Evolutionary conservation across 2,329 filamentous ascomycete species (phyloP), one percentile per base, ranked within the genome.

Genomic region (Nigrospora sphaerica): DNA sequence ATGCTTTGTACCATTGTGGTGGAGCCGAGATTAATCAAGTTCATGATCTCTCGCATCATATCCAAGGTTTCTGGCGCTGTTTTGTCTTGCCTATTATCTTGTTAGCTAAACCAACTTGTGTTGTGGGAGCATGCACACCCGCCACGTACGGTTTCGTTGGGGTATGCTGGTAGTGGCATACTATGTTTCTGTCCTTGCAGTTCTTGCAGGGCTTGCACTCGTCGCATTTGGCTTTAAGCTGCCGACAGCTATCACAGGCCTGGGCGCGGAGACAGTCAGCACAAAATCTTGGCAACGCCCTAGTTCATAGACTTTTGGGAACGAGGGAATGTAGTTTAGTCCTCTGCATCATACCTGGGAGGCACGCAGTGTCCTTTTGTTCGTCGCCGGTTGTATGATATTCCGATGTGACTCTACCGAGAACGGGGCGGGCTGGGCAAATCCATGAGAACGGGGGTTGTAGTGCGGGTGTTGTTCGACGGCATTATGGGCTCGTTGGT

Each of bases 241-340:
- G 79, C 48, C 90, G 83, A 66, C 90, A 95, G 64, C 85, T 88
- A 59, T 95, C 90, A 66, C 93, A 98, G 34, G 93, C 93, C 84
- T 95, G 57, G 38, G 19, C 19, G 7, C 19, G 19, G 19, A 7
- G 31, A 28, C 19, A 23, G 19, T 23, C 19, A 23, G 19, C 19
- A 23, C 19, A 23, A 23, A 23, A 23, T 7, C 19, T 23, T 7
- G 19, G 7, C 4, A 7, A 7, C 19, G 19, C 19, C 19, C 19
- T 23, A 7, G 19, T 23, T 23, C 7, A 4, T 23, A 4, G 19
- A 7, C 19, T 23, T 4, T 23, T 23, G 19, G 19, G 19, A 23
- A 23, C 4, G 19, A 23, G 19, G 19, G 19, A 7, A 28, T 16
- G 28, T 42, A 42, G 49, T 23, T 23, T 4, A 23, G 7, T 23